Base-by-base conservation (phyloP, 2,329 filamentous ascomycete genomes). In the Neonectria hederae region DNA sequence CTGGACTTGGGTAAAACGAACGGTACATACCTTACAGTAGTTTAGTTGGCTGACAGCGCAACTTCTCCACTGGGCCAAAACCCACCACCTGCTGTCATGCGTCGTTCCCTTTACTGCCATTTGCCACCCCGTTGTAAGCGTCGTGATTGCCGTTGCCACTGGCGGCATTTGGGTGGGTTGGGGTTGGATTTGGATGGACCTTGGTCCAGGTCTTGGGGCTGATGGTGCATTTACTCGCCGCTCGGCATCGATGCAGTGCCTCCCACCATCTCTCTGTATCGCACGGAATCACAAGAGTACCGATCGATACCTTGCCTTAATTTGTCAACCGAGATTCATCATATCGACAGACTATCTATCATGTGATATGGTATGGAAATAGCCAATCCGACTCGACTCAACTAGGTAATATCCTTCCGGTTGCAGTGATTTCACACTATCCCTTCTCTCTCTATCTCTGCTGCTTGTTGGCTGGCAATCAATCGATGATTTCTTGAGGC, bases 21-120 rank as follows among this genome's bases (percentile, higher is more conserved):
- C n/a, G n/a, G n/a, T n/a, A n/a, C n/a, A n/a, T n/a, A 28, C 26
- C 13, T 3, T 14, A 35, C 11, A 52, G 28, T 21, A 54, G 61
- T n/a, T n/a, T n/a, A n/a, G n/a, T n/a, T n/a, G n/a, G n/a, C 46
- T 63, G 61, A 63, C 61, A 63, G 61, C 61, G 51, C 61, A 59
- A 21, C 55, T 40, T 59, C 61, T 55, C 61, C 61, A 63, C 61
- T 24, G 46, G 13, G 8, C 1, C 6, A 38, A n/a, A 14, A 46
- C 13, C 30, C 35, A n/a, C 59, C 45, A 56, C 59, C 51, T 56
- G 53, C 59, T 26, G 46, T 40, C 30, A 48, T 46, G 59, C 53
- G 17, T 45, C 52, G 30, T 30, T 10, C n/a, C 19, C 22, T 19
- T 24, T 17, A 10, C 17, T 32, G 5, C 14, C 13, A 43, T 40